These are phyloP conservation scores for Mortierella hygrophila DNA, from an alignment of 192 early-diverging fungal genomes.

Conservation along the genomic window DNA sequence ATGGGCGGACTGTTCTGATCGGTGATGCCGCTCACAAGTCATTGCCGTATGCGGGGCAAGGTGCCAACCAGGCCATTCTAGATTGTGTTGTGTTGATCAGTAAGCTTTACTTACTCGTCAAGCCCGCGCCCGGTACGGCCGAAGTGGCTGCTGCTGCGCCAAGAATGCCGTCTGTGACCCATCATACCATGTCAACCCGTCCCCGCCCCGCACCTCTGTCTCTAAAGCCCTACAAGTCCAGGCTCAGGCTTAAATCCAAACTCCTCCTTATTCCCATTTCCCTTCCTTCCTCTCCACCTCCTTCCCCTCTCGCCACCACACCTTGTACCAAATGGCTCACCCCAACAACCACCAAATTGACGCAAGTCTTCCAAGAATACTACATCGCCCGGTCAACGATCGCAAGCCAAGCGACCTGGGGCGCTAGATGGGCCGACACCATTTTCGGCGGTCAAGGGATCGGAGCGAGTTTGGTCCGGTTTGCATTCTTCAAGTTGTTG, in stretches of 20 bases:
- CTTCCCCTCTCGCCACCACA: not conserved
- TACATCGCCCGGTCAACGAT: not conserved
- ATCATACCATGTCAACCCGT: not conserved
- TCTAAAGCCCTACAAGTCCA: not conserved
- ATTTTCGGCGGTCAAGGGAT: conserved; percentile 13
- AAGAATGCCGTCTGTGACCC: not conserved
- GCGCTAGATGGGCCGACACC: not conserved
- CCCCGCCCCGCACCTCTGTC: not conserved
- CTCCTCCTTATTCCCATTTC: not conserved
- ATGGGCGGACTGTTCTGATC: conserved; percentile 22
- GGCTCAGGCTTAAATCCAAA: not conserved
- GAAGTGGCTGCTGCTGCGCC: not conserved
- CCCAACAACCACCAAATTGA: not conserved
- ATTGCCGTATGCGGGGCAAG: conserved; percentile 14
- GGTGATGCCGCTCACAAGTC: conserved; percentile 32
- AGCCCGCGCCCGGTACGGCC: not conserved
- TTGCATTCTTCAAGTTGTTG: not conserved
- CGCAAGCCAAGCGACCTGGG: not conserved
- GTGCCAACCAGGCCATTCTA: conserved; percentile 19
- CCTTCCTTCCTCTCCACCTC: not conserved
- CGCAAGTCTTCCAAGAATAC: not conserved
- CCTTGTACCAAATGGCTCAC: not conserved
- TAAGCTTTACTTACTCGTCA: not conserved
- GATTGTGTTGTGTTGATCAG: conserved; percentile 1
- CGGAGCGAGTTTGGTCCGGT: not conserved